A percentile compares a stretch with the other conserved stretches of the same genome.
Conservation (phyloP, 352 stramenopile species). For the Phytophthora boehmeriae region DNA sequence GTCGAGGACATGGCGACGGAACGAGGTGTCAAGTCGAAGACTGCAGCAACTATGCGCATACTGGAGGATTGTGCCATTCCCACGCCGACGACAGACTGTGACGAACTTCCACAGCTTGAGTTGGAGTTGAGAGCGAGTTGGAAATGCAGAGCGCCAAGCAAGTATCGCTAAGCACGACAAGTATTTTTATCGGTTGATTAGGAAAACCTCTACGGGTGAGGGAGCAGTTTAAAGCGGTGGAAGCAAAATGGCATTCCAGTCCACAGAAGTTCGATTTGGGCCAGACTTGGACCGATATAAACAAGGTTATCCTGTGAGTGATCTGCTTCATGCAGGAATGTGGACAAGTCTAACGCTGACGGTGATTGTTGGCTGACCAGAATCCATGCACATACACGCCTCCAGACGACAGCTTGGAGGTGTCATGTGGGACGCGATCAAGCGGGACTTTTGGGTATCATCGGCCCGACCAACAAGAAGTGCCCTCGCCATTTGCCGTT, state of each 20-base stretch:
- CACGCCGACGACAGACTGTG: conserved; percentile 47
- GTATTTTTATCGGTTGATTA: conserved; percentile 55
- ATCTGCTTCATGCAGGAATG: not conserved
- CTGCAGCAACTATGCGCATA: conserved; percentile 75
- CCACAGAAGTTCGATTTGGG: conserved; percentile 50
- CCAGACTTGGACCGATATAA: conserved; percentile 43
- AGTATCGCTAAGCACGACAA: too few species aligned
- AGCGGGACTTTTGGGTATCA: conserved; percentile 48
- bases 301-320: conserved; percentile 47
- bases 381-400: conserved; percentile 53
- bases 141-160: too few species aligned
- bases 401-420: not conserved
- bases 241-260: conserved; percentile 57
- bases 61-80: conserved; percentile 61
- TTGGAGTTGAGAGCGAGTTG: too few species aligned
- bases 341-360: not conserved
- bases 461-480: conserved; percentile 13
- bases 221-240: too few species aligned
- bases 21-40: conserved; percentile 62
- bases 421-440: not conserved
- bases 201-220: conserved; percentile 23
- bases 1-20: conserved; percentile 64
- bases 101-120: conserved; percentile 31
- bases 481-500: conserved; percentile 12
- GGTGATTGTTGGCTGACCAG: conserved; percentile 16